Evolutionary conservation across 768 basidiomycete genomes (phyloP).

Genomic region (Amanita thiersii): DNA sequence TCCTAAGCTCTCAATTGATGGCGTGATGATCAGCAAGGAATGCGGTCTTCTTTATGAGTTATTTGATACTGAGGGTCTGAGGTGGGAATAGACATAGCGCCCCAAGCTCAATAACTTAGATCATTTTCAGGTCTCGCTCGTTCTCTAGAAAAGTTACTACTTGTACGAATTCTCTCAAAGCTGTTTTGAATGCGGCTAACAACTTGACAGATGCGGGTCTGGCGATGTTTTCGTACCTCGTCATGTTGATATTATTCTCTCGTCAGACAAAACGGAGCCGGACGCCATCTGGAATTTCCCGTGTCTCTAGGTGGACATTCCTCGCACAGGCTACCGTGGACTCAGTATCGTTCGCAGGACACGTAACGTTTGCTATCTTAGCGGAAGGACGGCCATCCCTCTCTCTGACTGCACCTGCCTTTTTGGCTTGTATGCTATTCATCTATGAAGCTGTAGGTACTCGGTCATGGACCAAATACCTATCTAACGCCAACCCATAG

Average conservation of each 20-base stretch:
- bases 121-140: slow-evolving; percentile 34
- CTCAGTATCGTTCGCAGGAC: slow-evolving; percentile 78
- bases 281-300: slow-evolving; percentile 70
- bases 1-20: slow-evolving; percentile 52
- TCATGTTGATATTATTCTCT: slow-evolving; percentile 57
- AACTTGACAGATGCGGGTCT: slow-evolving; percentile 57
- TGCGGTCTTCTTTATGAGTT: slow-evolving; percentile 74
- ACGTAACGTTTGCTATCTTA: slow-evolving; percentile 82
- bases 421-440: slow-evolving; percentile 72
- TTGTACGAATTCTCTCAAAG: slow-evolving; percentile 26
- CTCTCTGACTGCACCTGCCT: slow-evolving; percentile 77
- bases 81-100: slow-evolving; percentile 30
- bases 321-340: slow-evolving; percentile 74
- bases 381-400: slow-evolving; percentile 78
- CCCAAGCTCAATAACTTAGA: slow-evolving; percentile 1
- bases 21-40: slow-evolving; percentile 66
- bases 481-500: slow-evolving; percentile 27
- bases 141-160: slow-evolving; percentile 74
- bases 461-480: background rate
- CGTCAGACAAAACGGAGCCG: slow-evolving; percentile 71
- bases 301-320: slow-evolving; percentile 80
- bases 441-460: slow-evolving; percentile 72
- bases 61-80: slow-evolving; percentile 57
- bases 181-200: slow-evolving; percentile 9
- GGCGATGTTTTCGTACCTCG: slow-evolving; percentile 58